Evolutionary conservation across 202 grass and related monocot species (phyloP), one percentile per base, ranked within the genome.

Genomic region (Carex arenaria): DNA sequence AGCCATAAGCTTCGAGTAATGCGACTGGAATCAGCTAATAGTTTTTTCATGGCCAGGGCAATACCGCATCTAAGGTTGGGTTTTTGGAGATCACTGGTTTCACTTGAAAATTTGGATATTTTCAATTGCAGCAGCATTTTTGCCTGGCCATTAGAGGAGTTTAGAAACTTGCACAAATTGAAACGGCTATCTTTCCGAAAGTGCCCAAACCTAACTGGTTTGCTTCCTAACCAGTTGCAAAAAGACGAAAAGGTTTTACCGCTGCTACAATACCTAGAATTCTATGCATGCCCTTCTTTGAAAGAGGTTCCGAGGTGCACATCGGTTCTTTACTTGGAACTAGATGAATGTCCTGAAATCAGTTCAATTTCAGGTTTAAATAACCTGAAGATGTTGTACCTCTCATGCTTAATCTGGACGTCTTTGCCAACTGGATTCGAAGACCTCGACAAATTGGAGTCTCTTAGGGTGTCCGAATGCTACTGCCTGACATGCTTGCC

Each of bases 21-120:
- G 76, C 56, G 76, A 3, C 31, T 79, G n/a, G 76, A 79, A 19
- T 79, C 76, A 30, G 15, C 76, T 18, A 40, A 79, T 62, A 79
- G 0, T 13, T 79, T 79, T 62, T 61, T 79, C 76, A 79, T 61
- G 30, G 7, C 13, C 8, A 62, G 1, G 12, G 19, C 18, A 13
- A 17, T 79, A 22, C 1, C 0, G 42, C 42, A 45, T 45, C 1
- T 45, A 2, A 32, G 32, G 1, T 8, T 18, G 8, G 0, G 13
- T 19, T 79, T 79, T 2, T 79, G 76, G 76, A 61, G 13, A 62
- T 61, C 55, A 7, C 5, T 79, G 5, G 23, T 2, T 12, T 61
- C 11, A 11, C 31, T 73, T 12, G 70, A 73, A 73, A 73, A 73
- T 17, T 52, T 73, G 12, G 70, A 73, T 15, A 73, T 73, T 40